phyloP scores from a whole-genome alignment of 148 eudicot genomes.

The Arctostaphylos glauca region DNA sequence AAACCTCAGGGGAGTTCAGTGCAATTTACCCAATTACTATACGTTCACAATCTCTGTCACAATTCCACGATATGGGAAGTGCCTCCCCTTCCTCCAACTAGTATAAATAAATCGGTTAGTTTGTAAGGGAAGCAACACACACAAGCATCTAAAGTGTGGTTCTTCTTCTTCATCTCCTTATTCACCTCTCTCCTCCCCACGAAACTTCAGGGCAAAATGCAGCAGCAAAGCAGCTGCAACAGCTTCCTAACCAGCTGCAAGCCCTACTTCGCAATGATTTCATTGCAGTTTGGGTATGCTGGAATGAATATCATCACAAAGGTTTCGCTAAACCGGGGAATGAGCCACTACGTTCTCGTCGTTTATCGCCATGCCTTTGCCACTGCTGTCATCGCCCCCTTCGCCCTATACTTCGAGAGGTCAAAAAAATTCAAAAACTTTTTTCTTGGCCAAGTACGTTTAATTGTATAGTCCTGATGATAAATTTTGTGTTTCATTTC shows the following conservation, averaged over 20 bases:
- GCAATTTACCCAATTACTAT: no score
- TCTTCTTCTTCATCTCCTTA: background rate
- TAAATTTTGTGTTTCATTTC: background rate
- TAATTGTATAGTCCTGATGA: background rate
- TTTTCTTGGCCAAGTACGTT: background rate
- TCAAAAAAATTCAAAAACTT: background rate
- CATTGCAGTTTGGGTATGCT: conserved; percentile 69
- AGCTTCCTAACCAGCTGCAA: background rate
- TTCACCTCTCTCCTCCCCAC: background rate
- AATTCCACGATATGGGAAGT: background rate
- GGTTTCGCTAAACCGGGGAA: conserved; percentile 79
- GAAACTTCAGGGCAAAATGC: background rate
- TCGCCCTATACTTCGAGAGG: conserved; percentile 81
- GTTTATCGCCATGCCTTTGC: conserved; percentile 88
- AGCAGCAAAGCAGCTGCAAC: background rate
- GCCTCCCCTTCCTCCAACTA: background rate
- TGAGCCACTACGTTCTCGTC: conserved; percentile 85
- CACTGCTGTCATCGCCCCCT: conserved; percentile 73
- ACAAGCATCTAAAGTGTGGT: background rate
- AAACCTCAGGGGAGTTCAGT: no score
- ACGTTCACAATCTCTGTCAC: no score
- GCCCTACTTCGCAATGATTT: conserved; percentile 44
- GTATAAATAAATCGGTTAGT: background rate
- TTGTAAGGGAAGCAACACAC: background rate
- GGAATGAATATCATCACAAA: conserved; percentile 86